Evolutionary conservation across 352 stramenopile species (phyloP).

Genomic region (Phytophthora sp.): DNA sequence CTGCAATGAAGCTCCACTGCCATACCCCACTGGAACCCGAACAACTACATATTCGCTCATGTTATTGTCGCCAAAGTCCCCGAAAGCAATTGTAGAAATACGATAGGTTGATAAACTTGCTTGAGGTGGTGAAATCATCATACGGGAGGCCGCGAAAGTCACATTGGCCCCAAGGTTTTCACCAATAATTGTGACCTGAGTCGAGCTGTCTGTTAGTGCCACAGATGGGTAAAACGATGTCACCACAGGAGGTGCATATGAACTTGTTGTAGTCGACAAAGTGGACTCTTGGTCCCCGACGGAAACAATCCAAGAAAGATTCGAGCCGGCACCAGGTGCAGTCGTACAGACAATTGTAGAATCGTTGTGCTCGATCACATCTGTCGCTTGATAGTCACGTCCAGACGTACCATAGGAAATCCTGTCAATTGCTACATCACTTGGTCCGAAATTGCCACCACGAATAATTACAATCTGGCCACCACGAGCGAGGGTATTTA

Average conservation of each 20-base stretch:
- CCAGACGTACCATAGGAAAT: slow-evolving; percentile 69
- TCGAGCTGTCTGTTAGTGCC: slow-evolving; percentile 56
- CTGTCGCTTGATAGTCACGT: slow-evolving; percentile 51
- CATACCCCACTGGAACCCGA: slow-evolving; percentile 49
- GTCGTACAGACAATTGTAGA: slow-evolving; percentile 60
- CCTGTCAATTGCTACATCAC: slow-evolving; percentile 41
- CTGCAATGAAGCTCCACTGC: slow-evolving; percentile 40
- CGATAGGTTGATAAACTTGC: slow-evolving; percentile 34
- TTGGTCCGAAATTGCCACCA: slow-evolving; percentile 69
- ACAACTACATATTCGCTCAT: slow-evolving; percentile 50
- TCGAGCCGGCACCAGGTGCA: slow-evolving; percentile 50
- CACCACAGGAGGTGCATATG: slow-evolving; percentile 55
- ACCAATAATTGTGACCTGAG: slow-evolving; percentile 52
- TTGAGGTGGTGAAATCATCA: slow-evolving; percentile 57
- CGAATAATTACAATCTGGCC: slow-evolving; percentile 47
- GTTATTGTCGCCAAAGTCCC: slow-evolving; percentile 32
- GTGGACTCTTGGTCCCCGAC: slow-evolving; percentile 62
- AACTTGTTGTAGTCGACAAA: slow-evolving; percentile 44
- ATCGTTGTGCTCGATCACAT: slow-evolving; percentile 59
- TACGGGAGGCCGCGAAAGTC: slow-evolving; percentile 43
- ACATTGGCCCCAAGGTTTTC: slow-evolving; percentile 56
- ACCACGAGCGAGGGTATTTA: slow-evolving; percentile 42
- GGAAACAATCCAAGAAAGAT: slow-evolving; percentile 59
- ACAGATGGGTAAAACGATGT: slow-evolving; percentile 20
- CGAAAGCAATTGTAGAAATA: slow-evolving; percentile 51